Percentiles rank a stretch among this genome's conserved stretches.
These are phyloP conservation scores for Mitragyna speciosa DNA, from an alignment of 257 asterid species.

Conservation along the genomic window DNA sequence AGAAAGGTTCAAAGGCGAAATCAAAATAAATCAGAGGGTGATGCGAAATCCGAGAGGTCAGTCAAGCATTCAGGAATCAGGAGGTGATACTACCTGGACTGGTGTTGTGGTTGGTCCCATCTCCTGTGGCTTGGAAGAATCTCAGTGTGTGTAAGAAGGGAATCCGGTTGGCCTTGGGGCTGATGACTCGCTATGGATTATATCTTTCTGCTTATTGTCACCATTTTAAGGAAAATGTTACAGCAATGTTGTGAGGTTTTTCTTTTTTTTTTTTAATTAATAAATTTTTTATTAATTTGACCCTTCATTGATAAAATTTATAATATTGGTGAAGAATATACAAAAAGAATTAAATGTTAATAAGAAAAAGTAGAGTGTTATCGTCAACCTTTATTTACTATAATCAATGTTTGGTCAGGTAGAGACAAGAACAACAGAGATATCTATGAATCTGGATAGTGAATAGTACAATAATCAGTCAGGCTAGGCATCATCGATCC, in stretches of 20 bases:
- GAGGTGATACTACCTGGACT: background rate
- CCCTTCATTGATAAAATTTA: too few species aligned
- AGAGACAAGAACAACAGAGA: conserved; percentile 5
- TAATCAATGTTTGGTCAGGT: background rate
- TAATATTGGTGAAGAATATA: too few species aligned
- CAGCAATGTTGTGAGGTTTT: too few species aligned
- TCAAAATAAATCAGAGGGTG: background rate
- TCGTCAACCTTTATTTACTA: too few species aligned
- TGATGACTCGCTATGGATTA: background rate
- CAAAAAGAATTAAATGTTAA: too few species aligned
- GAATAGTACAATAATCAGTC: conserved; percentile 15
- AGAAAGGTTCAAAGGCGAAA: background rate
- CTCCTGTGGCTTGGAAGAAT: background rate
- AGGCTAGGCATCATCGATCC: background rate
- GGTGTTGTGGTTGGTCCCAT: background rate
- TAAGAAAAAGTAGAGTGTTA: too few species aligned
- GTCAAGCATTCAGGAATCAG: background rate
- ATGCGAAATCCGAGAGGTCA: conserved; percentile 1
- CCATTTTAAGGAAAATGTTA: background rate
- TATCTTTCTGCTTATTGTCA: background rate
- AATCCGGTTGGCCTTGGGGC: conserved; percentile 3
- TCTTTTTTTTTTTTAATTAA: too few species aligned
- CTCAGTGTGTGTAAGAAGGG: conserved; percentile 1
- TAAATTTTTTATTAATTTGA: too few species aligned
- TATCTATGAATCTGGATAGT: background rate